Evolutionary conservation across 495 filamentous ascomycete species (phyloP), one percentile per base, ranked within the genome.

Genomic region (Geoglossum glabrum): DNA sequence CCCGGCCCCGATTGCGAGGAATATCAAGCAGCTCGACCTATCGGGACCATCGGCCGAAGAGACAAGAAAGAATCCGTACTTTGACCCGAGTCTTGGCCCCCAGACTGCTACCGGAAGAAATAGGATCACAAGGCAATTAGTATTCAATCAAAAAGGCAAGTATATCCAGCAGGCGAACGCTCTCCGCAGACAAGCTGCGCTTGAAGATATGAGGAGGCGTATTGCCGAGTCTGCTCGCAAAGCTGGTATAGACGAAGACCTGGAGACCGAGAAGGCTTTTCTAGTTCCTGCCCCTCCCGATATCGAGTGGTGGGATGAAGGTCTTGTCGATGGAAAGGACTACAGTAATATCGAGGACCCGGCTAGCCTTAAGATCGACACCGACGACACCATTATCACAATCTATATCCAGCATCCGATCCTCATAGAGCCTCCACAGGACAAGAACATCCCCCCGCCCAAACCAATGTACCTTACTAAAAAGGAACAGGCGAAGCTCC

Each of bases 271-370:
- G 68, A 95, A 93, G 69, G 81, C 84, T 30, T 96, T 88, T 64
- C 65, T 89, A 11, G 78, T 96, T 33, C 81, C 86, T 60, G 77
- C 76, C 30, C 90, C 92, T 0, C 90, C 93, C 8, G 83, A 84
- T 21, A 75, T 96, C 43, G 92, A 99, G 69, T 99, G 93, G 93
- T 97, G 93, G 93, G 92, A 99, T 62, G 89, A 96, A 70, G 83
- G 79, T 1, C 70, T 97, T 7, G 75, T 95, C 26, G 76, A 81
- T 45, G 85, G 82, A 19, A 76, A 76, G 38, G 80, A 77, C 57
- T 96, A 96, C 68, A 72, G 79, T 59, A 75, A 76, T 57, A 76
- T 92, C 60, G 79, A 82, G 21, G 69, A 78, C 10, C 73, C 80
- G 15, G 72, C 74, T 49, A 73, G 72, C 1, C 72, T 94, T 54